Conservation (phyloP, 164 flowering plant genomes). For the Stephania yunnanensis region DNA sequence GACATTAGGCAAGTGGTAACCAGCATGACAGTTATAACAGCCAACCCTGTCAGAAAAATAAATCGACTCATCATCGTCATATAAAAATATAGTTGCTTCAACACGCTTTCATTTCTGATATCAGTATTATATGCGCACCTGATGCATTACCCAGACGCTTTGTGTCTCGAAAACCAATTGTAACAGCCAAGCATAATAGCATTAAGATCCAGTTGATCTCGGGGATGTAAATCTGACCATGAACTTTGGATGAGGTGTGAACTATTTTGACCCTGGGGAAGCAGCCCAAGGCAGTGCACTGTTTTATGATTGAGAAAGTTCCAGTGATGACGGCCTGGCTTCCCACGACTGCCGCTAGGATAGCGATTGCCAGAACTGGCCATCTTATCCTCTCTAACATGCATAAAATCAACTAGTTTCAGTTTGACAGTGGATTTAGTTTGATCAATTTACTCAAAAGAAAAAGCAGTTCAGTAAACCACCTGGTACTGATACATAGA, state of each 20-base stretch:
- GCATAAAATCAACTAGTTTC: background rate
- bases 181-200: conserved; percentile 74
- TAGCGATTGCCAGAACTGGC: conserved; percentile 84
- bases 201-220: conserved; percentile 87
- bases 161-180: conserved; percentile 78
- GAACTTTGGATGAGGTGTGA: conserved; percentile 78
- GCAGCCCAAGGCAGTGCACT: conserved; percentile 79
- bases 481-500: conserved; percentile 93
- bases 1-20: conserved; percentile 96
- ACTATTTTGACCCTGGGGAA: conserved; percentile 86
- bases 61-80: background rate
- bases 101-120: conserved; percentile 22
- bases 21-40: conserved; percentile 93
- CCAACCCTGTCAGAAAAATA: conserved; percentile 54
- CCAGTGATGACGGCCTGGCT: conserved; percentile 96
- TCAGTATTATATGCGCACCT: conserved; percentile 33
- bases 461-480: background rate
- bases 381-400: conserved; percentile 58
- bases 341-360: conserved; percentile 91
- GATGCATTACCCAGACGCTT: conserved; percentile 78
- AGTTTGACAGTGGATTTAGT: background rate
- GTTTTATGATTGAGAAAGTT: conserved; percentile 92
- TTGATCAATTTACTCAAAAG: background rate
- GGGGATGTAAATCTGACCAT: conserved; percentile 87
- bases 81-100: background rate